Conservation (phyloP, 179 eudicot species). For the Spinacia oleracea region DNA sequence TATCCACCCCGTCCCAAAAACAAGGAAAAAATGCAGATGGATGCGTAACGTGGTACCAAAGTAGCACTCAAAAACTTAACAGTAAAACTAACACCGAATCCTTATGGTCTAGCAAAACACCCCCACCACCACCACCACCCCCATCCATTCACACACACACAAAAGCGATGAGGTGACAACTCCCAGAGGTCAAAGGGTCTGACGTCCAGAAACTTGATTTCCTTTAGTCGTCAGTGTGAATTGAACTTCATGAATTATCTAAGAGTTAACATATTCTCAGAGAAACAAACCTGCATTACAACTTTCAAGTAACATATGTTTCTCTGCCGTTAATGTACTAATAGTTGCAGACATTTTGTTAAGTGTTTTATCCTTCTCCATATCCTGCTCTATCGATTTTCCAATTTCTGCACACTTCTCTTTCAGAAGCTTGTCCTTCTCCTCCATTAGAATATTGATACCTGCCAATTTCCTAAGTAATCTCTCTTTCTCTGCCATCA, state of each 20-base stretch:
- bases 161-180: not conserved
- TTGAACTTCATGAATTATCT: constrained; percentile 4
- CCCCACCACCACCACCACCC: too few relatives aligned
- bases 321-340: constrained; percentile 17
- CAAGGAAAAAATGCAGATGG: not conserved
- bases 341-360: constrained; percentile 18
- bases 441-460: constrained; percentile 12
- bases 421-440: constrained; percentile 28
- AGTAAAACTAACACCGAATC: not conserved
- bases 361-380: constrained; percentile 19
- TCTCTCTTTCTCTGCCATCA: constrained; percentile 25
- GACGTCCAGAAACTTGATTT: not conserved
- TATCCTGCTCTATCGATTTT: constrained; percentile 17
- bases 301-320: constrained; percentile 8
- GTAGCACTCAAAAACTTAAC: too few relatives aligned
- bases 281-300: constrained; percentile 17
- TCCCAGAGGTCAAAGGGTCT: not conserved
- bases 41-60: not conserved
- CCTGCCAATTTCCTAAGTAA: constrained; percentile 12
- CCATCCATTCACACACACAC: too few relatives aligned
- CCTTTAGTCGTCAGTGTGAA: not conserved
- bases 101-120: not conserved
- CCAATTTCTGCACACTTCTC: constrained; percentile 22
- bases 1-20: not conserved
- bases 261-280: not conserved